Evolutionary conservation across 2,329 filamentous ascomycete genomes (phyloP), one percentile per base, ranked within the genome.

Genomic region (Helotiales sp.): DNA sequence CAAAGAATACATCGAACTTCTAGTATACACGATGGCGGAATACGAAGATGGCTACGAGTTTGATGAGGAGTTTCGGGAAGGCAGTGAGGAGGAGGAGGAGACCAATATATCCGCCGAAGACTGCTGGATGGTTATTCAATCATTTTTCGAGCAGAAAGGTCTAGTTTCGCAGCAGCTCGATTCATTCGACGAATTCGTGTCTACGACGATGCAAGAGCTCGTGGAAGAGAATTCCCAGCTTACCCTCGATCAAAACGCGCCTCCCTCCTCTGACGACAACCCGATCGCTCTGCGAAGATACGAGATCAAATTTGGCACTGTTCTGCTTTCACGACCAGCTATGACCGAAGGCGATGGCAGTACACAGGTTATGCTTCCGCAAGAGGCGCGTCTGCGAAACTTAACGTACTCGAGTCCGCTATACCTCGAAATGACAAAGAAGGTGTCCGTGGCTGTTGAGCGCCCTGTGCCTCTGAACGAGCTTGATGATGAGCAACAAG

Each of bases 81-180:
- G n/a, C n/a, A n/a, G n/a, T n/a, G n/a, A n/a, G n/a, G 85, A 82
- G 58, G 86, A 89, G 61, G 86, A 89, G 61, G 84, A 87, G 61
- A 77, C 81, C 59, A 80, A 80, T 67, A 96, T 98, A 77, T 96
- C 93, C 25, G 91, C 93, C 60, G 95, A 98, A 79, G 96, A 99
- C 77, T 97, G 92, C 80, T 99, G 96, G 95, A 90, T 89, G 64
- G 93, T 98, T 70, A 98, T 99, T 73, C 92, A 90, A 56, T 90
- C 95, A 9, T 98, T 97, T 80, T 99, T 99, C 77, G 91, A 97
- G 68, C 84, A 87, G 62, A 99, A 98, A 77, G 93, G 95, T 69
- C 83, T 99, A 30, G 95, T 96, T 22, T 96, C 95, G 15, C 93
- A 99, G 76, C 95, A 99, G 79, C 87, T 98, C 62, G 93, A 98